These are phyloP conservation scores for Cynara cardunculus DNA, from an alignment of 129 eudicot species.

Conservation along the genomic window DNA sequence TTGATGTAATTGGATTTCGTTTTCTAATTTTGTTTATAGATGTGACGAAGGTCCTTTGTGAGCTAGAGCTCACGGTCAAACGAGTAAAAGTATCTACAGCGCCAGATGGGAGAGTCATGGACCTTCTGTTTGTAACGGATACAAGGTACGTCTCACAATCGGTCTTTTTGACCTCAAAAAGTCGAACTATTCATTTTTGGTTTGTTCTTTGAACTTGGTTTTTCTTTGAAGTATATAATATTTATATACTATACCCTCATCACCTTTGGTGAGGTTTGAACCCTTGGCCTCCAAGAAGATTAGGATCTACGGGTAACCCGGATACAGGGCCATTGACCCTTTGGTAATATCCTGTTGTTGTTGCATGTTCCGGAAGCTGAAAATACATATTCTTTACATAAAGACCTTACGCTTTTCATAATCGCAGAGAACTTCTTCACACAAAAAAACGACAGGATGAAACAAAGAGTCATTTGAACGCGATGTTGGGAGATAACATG, in stretches of 20 bases:
- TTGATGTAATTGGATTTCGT: slow-evolving; percentile 14
- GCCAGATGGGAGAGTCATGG: slow-evolving; percentile 79
- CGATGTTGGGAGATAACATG: slow-evolving; percentile 34
- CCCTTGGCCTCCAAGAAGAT: no score
- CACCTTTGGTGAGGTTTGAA: no score
- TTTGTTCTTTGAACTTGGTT: background rate
- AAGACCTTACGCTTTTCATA: slow-evolving; percentile 1
- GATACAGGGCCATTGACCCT: no score
- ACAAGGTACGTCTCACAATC: slow-evolving; percentile 46
- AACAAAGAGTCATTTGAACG: slow-evolving; percentile 32
- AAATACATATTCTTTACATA: background rate
- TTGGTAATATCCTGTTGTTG: no score
- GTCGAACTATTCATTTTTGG: slow-evolving; percentile 11
- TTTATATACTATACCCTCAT: no score
- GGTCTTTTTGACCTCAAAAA: background rate
- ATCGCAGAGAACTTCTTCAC: slow-evolving; percentile 44
- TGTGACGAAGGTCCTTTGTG: slow-evolving; percentile 62
- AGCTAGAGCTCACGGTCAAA: slow-evolving; percentile 64
- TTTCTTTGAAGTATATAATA: no score
- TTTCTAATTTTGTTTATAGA: slow-evolving; percentile 30
- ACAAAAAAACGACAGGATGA: slow-evolving; percentile 45
- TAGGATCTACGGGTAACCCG: no score
- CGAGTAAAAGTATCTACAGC: slow-evolving; percentile 72
- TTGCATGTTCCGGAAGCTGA: background rate
- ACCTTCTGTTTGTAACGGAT: slow-evolving; percentile 70